Evolutionary conservation across 768 basidiomycete species (phyloP).

Genomic region (Hirschioporus abietinus): DNA sequence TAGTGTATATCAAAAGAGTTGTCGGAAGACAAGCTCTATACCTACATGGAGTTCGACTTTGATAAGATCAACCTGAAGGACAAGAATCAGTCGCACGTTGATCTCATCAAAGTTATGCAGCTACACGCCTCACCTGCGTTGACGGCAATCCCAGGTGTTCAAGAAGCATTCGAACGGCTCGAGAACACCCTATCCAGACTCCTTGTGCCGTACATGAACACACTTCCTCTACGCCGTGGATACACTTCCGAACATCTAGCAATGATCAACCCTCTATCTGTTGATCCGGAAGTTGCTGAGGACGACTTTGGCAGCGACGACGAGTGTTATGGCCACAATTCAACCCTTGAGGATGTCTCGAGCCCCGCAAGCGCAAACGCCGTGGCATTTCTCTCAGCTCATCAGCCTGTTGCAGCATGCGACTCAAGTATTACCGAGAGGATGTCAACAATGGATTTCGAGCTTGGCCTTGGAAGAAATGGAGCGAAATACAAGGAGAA

Average conservation of each 20-base stretch:
- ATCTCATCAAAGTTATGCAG: background rate
- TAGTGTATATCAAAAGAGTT: background rate
- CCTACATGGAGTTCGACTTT: background rate
- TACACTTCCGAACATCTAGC: background rate
- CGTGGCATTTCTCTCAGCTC: background rate
- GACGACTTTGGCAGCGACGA: background rate
- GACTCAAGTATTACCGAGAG: background rate
- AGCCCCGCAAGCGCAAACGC: background rate
- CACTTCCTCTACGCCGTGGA: background rate
- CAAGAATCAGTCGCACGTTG: background rate
- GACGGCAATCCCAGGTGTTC: background rate
- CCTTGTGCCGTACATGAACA: background rate
- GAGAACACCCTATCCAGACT: background rate
- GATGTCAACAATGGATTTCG: background rate
- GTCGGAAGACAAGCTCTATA: background rate
- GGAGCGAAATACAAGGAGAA: background rate
- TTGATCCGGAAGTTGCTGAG: background rate
- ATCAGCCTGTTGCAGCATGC: background rate
- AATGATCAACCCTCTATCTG: background rate
- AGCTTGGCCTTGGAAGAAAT: background rate
- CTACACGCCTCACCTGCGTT: background rate
- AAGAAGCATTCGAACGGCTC: background rate
- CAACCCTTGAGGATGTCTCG: background rate
- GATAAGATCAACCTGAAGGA: background rate
- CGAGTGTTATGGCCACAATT: background rate